Conservation (phyloP, 768 basidiomycete species). For the Calocybe indica region DNA sequence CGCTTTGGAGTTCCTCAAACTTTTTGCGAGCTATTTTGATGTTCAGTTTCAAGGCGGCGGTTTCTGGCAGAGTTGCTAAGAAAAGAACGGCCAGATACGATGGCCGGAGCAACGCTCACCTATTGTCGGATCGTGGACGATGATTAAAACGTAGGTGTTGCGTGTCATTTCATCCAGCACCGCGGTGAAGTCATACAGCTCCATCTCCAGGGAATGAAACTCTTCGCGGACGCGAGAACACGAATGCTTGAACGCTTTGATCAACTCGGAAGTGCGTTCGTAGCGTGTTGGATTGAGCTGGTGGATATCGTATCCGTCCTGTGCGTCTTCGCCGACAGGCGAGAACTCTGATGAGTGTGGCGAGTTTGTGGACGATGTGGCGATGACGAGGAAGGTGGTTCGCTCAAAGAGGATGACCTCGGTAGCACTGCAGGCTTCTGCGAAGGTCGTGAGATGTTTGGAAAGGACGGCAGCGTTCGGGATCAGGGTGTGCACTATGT, state of each 20-base stretch:
- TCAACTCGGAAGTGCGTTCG: constrained; percentile 85
- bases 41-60: constrained; percentile 83
- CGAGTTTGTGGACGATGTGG: constrained; percentile 54
- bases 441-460: constrained; percentile 81
- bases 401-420: constrained; percentile 97
- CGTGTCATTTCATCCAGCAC: constrained; percentile 89
- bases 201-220: constrained; percentile 84
- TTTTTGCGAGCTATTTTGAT: constrained; percentile 81
- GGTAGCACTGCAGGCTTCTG: constrained; percentile 80
- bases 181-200: constrained; percentile 78
- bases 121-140: constrained; percentile 85
- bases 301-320: constrained; percentile 22
- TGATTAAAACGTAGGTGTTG: constrained; percentile 89
- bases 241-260: constrained; percentile 93
- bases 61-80: constrained; percentile 46
- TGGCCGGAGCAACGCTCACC: constrained; percentile 38
- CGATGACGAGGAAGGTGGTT: constrained; percentile 97
- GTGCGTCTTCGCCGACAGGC: constrained; percentile 14
- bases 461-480: constrained; percentile 91
- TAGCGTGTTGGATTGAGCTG: constrained; percentile 66
- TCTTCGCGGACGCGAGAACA: constrained; percentile 83
- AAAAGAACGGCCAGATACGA: not conserved
- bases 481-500: constrained; percentile 93
- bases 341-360: constrained; percentile 20
- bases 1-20: constrained; percentile 85